Evolutionary conservation across 2,329 filamentous ascomycete genomes (phyloP).

Genomic region (Neonectria ditissima): DNA sequence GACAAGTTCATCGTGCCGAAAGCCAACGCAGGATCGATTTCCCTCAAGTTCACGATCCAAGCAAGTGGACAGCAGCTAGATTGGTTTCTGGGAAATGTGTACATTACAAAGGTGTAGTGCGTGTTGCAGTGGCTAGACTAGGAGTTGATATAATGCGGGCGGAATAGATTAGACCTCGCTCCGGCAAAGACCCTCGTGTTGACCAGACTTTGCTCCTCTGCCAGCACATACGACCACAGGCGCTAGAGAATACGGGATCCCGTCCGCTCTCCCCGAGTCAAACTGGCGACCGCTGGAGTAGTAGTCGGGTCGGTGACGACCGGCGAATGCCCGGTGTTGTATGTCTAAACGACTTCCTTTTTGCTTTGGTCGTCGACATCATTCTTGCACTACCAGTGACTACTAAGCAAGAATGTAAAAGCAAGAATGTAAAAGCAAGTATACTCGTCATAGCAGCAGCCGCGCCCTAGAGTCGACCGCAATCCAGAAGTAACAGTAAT

Average conservation of each 20-base stretch:
- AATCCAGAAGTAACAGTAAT: no score
- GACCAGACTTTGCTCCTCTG: background rate
- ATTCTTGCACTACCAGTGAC: background rate
- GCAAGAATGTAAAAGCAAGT: no score
- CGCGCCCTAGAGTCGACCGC: no score
- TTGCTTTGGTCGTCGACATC: background rate
- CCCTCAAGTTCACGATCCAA: background rate
- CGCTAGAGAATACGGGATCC: background rate
- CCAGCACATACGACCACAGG: background rate
- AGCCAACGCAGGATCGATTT: background rate
- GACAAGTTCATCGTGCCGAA: background rate
- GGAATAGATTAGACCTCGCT: background rate
- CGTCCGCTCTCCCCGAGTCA: constrained; percentile 18
- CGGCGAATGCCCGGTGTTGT: constrained; percentile 29
- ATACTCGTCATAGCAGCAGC: no score
- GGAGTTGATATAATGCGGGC: no score
- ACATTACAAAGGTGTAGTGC: background rate
- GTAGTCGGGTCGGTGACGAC: constrained; percentile 30
- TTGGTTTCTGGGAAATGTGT: background rate
- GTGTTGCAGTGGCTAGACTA: background rate
- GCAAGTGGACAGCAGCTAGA: background rate
- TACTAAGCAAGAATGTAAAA: no score
- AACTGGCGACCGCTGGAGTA: constrained; percentile 24
- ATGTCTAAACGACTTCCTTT: background rate
- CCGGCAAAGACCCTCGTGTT: background rate